Base-by-base conservation (phyloP, 176 grass and related monocot species). In the Aegilops bicornis region DNA sequence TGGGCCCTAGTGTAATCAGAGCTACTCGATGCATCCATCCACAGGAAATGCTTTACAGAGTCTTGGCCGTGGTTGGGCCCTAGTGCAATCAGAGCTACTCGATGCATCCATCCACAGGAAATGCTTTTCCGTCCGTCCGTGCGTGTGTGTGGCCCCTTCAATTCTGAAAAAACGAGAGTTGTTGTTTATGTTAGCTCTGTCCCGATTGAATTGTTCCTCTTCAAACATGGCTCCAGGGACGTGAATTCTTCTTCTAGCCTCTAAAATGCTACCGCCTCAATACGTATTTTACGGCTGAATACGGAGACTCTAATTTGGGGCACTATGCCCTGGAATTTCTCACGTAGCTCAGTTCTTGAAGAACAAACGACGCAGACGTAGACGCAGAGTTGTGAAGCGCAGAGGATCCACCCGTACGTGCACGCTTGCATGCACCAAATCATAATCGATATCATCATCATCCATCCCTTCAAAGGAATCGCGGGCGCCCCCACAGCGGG, bases 381-480 rank as follows among this genome's bases (percentile, higher is more conserved):
- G 4, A 31, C 14, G 19, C 66, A 79, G 29, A 83, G 59, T 70
- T 83, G 19, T 27, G 66, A 83, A 5, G 4, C 76, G 19, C 68
- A 87, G 40, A 90, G 6, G 56, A 91, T 87, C 66, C 33, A 76
- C 61, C 75, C 60, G 61, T 33, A 79, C 59, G 61, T 79, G 89
- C 19, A 25, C 80, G 67, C n/a, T 47, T 65, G 32, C 79, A 90
- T 65, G 69, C 29, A 76, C 73, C 24, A 36, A 82, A 65, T 86
- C 36, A 50, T 86, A 13, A 60, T 29, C 27, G 32, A 80, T 65
- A 43, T 82, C 73, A 64, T 86, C 42, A 35, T 77, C 78, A 61
- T 81, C 80, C 78, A 48, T 81, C 80, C 33, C 36, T 43, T 7
- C 15, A 24, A 68, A 25, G 8, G 85, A 73, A 91, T 87, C 79